These are phyloP conservation scores for Fusarium tanahbumbuense DNA, from an alignment of 2,329 filamentous ascomycete species.

Conservation along the genomic window DNA sequence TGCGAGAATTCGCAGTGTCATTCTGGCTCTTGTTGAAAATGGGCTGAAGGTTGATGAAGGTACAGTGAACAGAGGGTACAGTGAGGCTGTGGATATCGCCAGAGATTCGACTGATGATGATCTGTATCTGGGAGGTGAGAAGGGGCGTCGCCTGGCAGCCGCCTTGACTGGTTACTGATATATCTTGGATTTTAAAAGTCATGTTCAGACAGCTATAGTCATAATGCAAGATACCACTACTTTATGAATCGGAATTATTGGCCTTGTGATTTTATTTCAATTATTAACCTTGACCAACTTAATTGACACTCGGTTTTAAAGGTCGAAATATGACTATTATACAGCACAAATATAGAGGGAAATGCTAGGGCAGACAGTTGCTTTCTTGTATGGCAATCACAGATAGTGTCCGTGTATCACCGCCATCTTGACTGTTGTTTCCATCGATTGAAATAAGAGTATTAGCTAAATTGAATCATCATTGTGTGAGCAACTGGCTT, in stretches of 20 bases:
- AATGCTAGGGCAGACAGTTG: background rate
- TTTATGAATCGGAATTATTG: background rate
- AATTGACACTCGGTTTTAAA: background rate
- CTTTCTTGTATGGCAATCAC: background rate
- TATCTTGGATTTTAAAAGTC: background rate
- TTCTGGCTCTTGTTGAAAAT: slow-evolving; percentile 83
- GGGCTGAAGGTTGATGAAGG: slow-evolving; percentile 91
- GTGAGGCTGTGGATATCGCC: slow-evolving; percentile 80
- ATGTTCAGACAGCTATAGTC: background rate
- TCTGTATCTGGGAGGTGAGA: slow-evolving; percentile 70
- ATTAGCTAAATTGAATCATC: slow-evolving; percentile 27
- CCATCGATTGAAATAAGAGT: background rate
- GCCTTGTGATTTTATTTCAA: background rate
- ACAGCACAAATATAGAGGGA: background rate
- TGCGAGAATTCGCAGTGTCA: slow-evolving; percentile 81
- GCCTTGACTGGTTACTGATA: slow-evolving; percentile 47
- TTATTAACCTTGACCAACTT: background rate
- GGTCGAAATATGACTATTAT: slow-evolving; percentile 3
- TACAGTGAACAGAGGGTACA: slow-evolving; percentile 84
- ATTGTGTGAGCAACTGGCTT: slow-evolving; percentile 48
- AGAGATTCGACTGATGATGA: slow-evolving; percentile 69
- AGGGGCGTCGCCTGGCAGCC: slow-evolving; percentile 63
- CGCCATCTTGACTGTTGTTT: background rate
- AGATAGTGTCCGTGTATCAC: background rate
- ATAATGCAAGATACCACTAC: slow-evolving; percentile 39